Conservation (phyloP, 108 stramenopile genomes). For the Hondaea fermentalgiana region DNA sequence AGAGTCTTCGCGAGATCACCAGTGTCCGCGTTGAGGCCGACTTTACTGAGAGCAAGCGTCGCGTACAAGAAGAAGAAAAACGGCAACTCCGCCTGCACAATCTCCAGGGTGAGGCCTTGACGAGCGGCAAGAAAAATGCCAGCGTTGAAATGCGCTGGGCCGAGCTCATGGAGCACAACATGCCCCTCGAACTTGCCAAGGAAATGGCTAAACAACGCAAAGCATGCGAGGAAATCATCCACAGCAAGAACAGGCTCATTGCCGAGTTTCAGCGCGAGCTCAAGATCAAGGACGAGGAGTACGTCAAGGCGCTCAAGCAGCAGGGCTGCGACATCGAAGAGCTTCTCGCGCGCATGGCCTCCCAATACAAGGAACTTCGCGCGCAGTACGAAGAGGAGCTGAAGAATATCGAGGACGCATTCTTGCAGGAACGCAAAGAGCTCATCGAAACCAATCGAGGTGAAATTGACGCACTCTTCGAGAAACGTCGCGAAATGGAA, state of each 20-base stretch:
- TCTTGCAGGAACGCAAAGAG: constrained; percentile 42
- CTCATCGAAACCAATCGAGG: constrained; percentile 38
- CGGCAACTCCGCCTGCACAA: constrained; percentile 51
- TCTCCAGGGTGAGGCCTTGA: constrained; percentile 56
- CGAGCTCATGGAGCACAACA: constrained; percentile 52
- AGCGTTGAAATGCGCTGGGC: constrained; percentile 61
- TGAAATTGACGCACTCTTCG: constrained; percentile 52
- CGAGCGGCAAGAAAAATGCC: constrained; percentile 52
- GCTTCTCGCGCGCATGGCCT: constrained; percentile 46
- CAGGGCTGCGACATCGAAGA: constrained; percentile 56
- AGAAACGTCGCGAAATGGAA: constrained; percentile 47
- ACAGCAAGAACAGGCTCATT: constrained; percentile 53
- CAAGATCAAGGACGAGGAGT: constrained; percentile 60
- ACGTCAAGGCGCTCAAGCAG: constrained; percentile 55
- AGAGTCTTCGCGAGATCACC: constrained; percentile 45
- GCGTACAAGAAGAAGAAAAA: constrained; percentile 47
- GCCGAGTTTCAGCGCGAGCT: constrained; percentile 55
- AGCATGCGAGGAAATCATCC: constrained; percentile 50
- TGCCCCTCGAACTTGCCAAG: constrained; percentile 51
- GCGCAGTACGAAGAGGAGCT: constrained; percentile 43
- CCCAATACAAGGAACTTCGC: constrained; percentile 50
- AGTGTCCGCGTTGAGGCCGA: constrained; percentile 49
- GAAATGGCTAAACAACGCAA: constrained; percentile 47
- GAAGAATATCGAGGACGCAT: constrained; percentile 42
- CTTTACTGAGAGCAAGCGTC: constrained; percentile 36